Base-by-base conservation (phyloP, 306 rosid genomes). In the Delonix regia region DNA sequence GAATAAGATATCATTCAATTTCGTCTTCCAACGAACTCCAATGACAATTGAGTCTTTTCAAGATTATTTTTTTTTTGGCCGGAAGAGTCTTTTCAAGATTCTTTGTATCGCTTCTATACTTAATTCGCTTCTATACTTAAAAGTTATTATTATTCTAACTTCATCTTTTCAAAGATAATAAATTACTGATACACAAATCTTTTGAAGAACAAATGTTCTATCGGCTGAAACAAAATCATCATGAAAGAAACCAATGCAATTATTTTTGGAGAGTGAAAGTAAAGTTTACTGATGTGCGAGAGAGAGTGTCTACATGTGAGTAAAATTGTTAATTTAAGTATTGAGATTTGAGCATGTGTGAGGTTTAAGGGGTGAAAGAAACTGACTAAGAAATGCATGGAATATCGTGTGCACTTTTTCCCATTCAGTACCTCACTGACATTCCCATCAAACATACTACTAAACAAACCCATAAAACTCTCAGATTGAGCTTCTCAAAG, bases 381-480 rank as follows among this genome's bases (percentile, higher is more conserved):
- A 82, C 48, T 73, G 86, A 73, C 81, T 55, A 63, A 83, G 69
- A 80, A 59, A 30, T 91, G 97, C 93, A 90, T 86, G 93, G 89
- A 82, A 85, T 77, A 84, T 51, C 56, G 85, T 80, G 89, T 85
- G 83, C 87, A 66, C 83, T 59, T 87, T 92, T 89, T 81, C 86
- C 88, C 47, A 87, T 87, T 87, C 81, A 85, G 77, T 53, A 86
- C 84, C 85, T 81, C 77, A 85, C 91, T 91, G 96, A 91, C 94
- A 91, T 91, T 90, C 96, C 93, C 77, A 75, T 85, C 65, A 84
- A 89, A 86, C 82, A 80, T 47, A 79, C 57, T 83, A 87, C 76
- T 77, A 86, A 85, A 86, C 85, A 61, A 84, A 68, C 77, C 85
- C 78, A 77, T 51, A 67, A 87, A 47, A 69, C 82, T 73, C 82